Percentiles rank a stretch among this genome's conserved stretches.
Evolutionary conservation across 2,329 filamentous ascomycete genomes (phyloP).

Genomic region (Claviceps humidiphila): DNA sequence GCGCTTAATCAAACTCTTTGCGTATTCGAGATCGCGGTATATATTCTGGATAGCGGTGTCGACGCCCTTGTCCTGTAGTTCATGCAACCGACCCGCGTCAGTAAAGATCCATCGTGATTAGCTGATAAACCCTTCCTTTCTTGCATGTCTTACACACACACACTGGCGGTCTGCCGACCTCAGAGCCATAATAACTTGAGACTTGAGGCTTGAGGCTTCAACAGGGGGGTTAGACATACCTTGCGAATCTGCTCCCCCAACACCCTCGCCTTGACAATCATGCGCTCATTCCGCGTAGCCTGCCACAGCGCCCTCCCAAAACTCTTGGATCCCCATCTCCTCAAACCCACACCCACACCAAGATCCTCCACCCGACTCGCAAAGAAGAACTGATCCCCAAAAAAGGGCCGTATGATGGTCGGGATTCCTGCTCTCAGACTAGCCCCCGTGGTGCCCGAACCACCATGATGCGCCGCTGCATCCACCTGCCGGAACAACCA

Average conservation of each 20-base stretch:
- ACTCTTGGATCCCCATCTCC: slow-evolving; percentile 74
- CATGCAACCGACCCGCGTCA: background rate
- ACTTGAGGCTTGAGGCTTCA: too few relatives aligned
- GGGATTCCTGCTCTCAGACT: slow-evolving; percentile 83
- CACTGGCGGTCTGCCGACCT: too few relatives aligned
- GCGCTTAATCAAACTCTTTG: slow-evolving; percentile 65
- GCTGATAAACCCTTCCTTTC: too few relatives aligned
- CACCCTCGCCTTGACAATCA: slow-evolving; percentile 74
- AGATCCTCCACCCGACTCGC: slow-evolving; percentile 81
- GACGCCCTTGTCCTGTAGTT: slow-evolving; percentile 70
- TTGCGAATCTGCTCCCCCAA: slow-evolving; percentile 79
- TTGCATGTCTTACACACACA: too few relatives aligned
- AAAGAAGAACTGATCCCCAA: slow-evolving; percentile 97
- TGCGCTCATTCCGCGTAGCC: slow-evolving; percentile 76
- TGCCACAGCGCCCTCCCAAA: slow-evolving; percentile 86
- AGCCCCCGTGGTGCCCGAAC: slow-evolving; percentile 87
- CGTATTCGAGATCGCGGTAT: slow-evolving; percentile 91
- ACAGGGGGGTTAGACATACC: slow-evolving; percentile 35
- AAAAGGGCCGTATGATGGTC: slow-evolving; percentile 92
- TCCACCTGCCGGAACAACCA: slow-evolving; percentile 94
- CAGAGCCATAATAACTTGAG: too few relatives aligned
- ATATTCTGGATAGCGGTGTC: slow-evolving; percentile 79
- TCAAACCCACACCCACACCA: slow-evolving; percentile 79
- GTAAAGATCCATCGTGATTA: too few relatives aligned
- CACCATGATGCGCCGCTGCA: slow-evolving; percentile 87